phyloP scores from a whole-genome alignment of 352 stramenopile species.

The Phytophthora hybrid region DNA sequence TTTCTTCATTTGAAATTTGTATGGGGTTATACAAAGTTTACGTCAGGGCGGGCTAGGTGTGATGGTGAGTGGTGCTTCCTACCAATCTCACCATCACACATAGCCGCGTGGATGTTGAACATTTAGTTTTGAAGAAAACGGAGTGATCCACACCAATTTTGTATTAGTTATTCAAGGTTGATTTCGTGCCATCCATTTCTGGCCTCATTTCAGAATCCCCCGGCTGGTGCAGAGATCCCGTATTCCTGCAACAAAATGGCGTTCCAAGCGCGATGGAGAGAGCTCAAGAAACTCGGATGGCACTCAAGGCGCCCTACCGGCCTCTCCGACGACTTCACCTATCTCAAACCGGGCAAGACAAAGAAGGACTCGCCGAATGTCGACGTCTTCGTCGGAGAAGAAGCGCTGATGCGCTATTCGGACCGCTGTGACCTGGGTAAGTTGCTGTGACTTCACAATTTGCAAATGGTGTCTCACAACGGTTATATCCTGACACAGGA shows the following conservation, averaged over 20 bases:
- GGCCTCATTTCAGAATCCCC: not conserved
- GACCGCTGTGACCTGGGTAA: no score
- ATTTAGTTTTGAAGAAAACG: not conserved
- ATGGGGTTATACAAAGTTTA: not conserved
- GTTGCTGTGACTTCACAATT: no score
- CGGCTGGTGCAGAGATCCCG: not conserved
- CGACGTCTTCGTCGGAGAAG: no score
- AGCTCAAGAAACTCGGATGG: no score
- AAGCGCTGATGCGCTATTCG: no score
- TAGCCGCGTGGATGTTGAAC: no score
- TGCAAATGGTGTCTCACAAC: no score
- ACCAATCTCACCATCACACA: no score
- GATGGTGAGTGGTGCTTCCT: not conserved
- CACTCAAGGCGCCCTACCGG: not conserved
- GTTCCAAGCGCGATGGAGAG: not conserved
- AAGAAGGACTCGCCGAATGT: no score
- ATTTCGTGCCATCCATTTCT: not conserved
- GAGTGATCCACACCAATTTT: not conserved
- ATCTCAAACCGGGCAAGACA: no score
- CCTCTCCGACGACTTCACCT: not conserved
- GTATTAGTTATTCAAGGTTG: not conserved
- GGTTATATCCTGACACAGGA: no score
- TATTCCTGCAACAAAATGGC: not conserved
- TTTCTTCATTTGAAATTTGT: not conserved
- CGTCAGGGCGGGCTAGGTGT: not conserved